Conservation (phyloP, 108 stramenopile species). For the Fragilaria crotonensis region DNA sequence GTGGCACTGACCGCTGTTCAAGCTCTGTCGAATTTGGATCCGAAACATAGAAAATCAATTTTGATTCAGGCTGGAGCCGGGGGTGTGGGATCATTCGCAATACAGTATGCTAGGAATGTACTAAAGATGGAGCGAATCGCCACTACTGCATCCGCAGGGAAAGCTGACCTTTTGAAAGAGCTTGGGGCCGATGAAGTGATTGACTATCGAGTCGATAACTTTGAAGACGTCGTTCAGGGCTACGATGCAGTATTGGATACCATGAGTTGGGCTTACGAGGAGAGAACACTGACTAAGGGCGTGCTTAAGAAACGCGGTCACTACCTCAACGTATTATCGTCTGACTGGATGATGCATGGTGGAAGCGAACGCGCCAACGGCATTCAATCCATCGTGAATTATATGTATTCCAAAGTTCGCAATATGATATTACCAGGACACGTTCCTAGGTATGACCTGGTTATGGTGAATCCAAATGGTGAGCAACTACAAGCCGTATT, state of each 20-base stretch:
- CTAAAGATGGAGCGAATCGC: slow-evolving; percentile 12
- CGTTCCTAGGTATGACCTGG: slow-evolving; percentile 14
- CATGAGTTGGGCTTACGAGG: slow-evolving; percentile 31
- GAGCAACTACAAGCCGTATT: slow-evolving; percentile 11
- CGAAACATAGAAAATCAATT: not conserved
- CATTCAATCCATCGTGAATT: slow-evolving; percentile 1
- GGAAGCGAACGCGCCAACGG: slow-evolving; percentile 22
- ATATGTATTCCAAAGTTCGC: slow-evolving; percentile 3
- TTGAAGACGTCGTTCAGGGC: slow-evolving; percentile 12
- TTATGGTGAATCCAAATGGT: slow-evolving; percentile 18
- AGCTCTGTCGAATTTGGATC: not conserved
- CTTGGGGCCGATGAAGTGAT: slow-evolving; percentile 22
- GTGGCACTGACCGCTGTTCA: slow-evolving; percentile 27
- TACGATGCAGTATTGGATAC: slow-evolving; percentile 29
- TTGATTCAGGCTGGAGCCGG: slow-evolving; percentile 36
- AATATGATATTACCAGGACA: slow-evolving; percentile 8
- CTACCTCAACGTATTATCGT: slow-evolving; percentile 25
- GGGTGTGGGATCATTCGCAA: slow-evolving; percentile 28
- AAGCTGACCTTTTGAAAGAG: slow-evolving; percentile 9
- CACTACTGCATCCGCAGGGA: slow-evolving; percentile 19
- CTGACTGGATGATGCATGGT: slow-evolving; percentile 15
- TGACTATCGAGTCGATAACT: slow-evolving; percentile 15
- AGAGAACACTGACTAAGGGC: slow-evolving; percentile 3
- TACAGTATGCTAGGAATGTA: slow-evolving; percentile 32
- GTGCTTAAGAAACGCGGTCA: slow-evolving; percentile 17